Conservation (phyloP, 768 basidiomycete genomes). For the Pulveroboletus sp. region DNA sequence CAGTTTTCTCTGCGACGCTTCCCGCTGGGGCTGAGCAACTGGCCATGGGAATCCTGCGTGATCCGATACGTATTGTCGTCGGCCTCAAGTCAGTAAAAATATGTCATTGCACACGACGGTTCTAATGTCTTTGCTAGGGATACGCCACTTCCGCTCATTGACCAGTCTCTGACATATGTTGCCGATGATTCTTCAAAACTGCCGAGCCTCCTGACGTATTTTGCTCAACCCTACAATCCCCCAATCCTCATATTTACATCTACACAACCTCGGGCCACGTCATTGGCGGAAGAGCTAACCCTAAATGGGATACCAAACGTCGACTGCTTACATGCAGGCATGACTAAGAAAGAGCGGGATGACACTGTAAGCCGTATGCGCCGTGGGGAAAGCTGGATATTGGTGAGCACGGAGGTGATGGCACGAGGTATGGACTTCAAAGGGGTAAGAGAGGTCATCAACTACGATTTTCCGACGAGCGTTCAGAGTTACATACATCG, state of each 20-base stretch:
- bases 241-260: conserved; percentile 91
- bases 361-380: conserved; percentile 83
- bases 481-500: conserved; percentile 96
- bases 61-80: conserved; percentile 92
- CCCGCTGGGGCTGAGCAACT: conserved; percentile 84
- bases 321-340: conserved; percentile 87
- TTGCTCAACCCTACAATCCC: conserved; percentile 81
- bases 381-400: conserved; percentile 86
- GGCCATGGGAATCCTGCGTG: conserved; percentile 77
- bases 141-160: conserved; percentile 87
- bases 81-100: conserved; percentile 75
- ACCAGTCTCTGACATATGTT: conserved; percentile 86
- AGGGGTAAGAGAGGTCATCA: conserved; percentile 90
- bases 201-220: conserved; percentile 76
- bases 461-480: conserved; percentile 94
- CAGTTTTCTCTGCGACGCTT: conserved; percentile 92
- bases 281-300: conserved; percentile 76
- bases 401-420: conserved; percentile 97
- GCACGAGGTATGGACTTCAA: conserved; percentile 98
- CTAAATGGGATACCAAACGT: conserved; percentile 77
- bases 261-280: conserved; percentile 79
- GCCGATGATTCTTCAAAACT: conserved; percentile 94
- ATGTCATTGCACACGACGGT: background rate
- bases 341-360: conserved; percentile 84
- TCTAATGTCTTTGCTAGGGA: conserved; percentile 53